Base-by-base conservation (phyloP, 75 land plant genomes). In the Picea sitchensis region DNA sequence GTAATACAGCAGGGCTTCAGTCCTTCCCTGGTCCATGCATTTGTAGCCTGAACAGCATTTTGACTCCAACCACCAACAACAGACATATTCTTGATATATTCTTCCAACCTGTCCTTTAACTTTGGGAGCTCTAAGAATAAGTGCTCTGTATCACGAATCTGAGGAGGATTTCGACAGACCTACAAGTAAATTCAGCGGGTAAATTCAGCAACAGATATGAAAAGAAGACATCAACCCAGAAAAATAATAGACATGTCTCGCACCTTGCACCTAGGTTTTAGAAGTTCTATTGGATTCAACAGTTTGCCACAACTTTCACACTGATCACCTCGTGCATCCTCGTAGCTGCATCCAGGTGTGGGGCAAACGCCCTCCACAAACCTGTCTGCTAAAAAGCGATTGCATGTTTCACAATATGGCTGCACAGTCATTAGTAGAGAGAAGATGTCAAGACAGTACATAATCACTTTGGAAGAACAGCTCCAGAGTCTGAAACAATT, bases 1-100 rank as follows among this genome's bases (percentile, higher is more conserved):
- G 99, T 97, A 75, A 97, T 97, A 65, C 98, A 97, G 8, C 98
- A 86, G 44, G 83, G 89, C 80, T 87, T 95, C 65, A 97, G 80
- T 21, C 99, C 99, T 87, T 97, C 99, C 75, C 83, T 88, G 20
- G 95, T 87, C 98, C 99, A 97, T 15, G 98, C 94, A 85, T 90
- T 79, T 15, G 99, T 95, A 20, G 92, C 82, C 78, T 93, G 95
- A 44, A 95, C 84, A 32, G 99, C 98, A 86, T 97, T 97, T 80
- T 91, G 88, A 85, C 98, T 97, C 99, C 99, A 97, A 58, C 87
- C 84, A 30, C 99, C 99, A 79, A 82, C 79, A 61, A 81, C 85
- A 31, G 94, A 95, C 76, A 83, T 91, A 11, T 81, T 68, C 31
- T 85, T 83, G 64, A 97, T 89, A 73, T 95, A 97, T 32, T 85